A percentile compares a stretch with the other conserved stretches of the same genome.
Conservation (phyloP, 139 green algal species). For the Closterium sp. region DNA sequence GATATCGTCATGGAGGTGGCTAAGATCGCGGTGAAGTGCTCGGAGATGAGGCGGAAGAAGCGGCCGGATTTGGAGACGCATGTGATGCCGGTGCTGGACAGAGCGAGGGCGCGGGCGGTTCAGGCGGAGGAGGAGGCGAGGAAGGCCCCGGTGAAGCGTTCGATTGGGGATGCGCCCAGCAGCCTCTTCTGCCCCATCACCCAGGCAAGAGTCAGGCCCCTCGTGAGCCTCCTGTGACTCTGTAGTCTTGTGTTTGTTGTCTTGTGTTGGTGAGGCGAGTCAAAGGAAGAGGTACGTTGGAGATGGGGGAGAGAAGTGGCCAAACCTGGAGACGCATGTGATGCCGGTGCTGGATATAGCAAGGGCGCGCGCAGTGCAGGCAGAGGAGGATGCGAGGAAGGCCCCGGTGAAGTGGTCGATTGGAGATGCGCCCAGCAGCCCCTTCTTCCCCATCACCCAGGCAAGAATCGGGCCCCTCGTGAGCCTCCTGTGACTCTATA, state of each 20-base stretch:
- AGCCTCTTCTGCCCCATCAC: slow-evolving; percentile 44
- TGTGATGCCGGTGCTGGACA: slow-evolving; percentile 22
- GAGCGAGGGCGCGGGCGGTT: not conserved
- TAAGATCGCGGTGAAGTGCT: slow-evolving; percentile 9
- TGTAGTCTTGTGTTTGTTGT: not conserved
- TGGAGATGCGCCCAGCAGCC: not conserved
- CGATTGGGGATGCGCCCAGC: slow-evolving; percentile 28
- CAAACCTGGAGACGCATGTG: not conserved
- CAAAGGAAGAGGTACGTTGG: no score
- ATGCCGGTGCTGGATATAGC: not conserved
- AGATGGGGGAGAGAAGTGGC: no score
- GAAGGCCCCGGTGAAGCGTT: not conserved
- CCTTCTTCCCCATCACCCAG: not conserved
- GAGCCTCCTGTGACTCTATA: not conserved
- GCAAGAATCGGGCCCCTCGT: no score
- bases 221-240: not conserved
- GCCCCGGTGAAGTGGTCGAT: no score
- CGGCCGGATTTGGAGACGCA: slow-evolving; percentile 33
- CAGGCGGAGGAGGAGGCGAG: slow-evolving; percentile 24
- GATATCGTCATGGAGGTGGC: slow-evolving; percentile 42
- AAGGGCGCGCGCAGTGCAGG: not conserved
- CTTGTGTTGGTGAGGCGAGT: no score
- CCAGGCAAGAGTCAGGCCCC: not conserved
- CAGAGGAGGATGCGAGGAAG: not conserved
- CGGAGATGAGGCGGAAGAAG: slow-evolving; percentile 36